A percentile compares a stretch with the other conserved stretches of the same genome.
Conservation (phyloP, 257 asterid genomes). For the Solanum gandarillasii region DNA sequence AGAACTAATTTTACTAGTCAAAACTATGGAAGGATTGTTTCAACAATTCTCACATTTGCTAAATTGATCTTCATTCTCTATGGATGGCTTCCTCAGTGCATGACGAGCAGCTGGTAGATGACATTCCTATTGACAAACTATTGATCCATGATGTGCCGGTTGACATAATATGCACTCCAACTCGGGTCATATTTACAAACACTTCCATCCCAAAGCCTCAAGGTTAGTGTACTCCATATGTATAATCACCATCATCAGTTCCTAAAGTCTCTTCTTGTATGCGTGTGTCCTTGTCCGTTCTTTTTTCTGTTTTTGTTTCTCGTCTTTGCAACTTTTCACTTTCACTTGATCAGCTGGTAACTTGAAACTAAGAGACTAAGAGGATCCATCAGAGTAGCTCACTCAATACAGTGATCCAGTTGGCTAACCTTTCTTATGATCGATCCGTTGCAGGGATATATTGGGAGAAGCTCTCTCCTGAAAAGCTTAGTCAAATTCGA, state of each 20-base stretch:
- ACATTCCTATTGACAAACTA: conserved; percentile 69
- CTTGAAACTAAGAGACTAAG: background rate
- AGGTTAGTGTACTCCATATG: conserved; percentile 30
- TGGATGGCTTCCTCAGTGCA: conserved; percentile 45
- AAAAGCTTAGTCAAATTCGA: conserved; percentile 72
- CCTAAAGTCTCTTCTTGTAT: background rate
- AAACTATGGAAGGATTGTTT: background rate
- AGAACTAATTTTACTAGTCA: background rate
- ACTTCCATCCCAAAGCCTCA: conserved; percentile 88
- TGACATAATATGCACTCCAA: conserved; percentile 89
- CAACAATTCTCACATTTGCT: background rate
- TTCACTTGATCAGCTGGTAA: background rate
- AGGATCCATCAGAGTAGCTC: background rate
- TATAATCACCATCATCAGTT: background rate
- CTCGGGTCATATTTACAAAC: conserved; percentile 62
- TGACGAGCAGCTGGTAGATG: conserved; percentile 70
- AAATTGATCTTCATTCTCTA: background rate
- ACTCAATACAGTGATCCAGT: background rate
- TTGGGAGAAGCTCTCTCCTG: conserved; percentile 92
- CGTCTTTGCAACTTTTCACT: background rate
- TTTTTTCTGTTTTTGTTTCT: background rate
- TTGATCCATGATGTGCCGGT: conserved; percentile 85
- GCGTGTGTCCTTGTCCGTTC: background rate
- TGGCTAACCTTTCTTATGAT: background rate
- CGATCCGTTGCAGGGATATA: conserved; percentile 46